phyloP scores from a whole-genome alignment of 1,284 basidiomycete species.

The Ustilago curta region DNA sequence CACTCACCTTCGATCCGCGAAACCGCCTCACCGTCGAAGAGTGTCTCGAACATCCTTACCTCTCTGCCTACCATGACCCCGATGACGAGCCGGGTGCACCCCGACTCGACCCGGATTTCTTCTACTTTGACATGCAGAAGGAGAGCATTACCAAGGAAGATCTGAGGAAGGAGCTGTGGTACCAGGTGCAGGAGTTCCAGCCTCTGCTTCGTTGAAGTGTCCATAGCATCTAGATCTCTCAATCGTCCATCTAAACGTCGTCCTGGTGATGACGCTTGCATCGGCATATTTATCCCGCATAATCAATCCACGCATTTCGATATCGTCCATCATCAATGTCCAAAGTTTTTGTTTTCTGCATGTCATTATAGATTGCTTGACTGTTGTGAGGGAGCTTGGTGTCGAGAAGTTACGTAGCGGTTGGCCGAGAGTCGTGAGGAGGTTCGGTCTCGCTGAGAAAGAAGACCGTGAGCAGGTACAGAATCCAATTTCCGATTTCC shows the following conservation, averaged over 20 bases:
- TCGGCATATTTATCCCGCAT: constrained; percentile 1
- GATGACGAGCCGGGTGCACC: constrained; percentile 64
- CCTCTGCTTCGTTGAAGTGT: constrained; percentile 40
- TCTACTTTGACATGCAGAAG: constrained; percentile 60
- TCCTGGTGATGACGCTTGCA: constrained; percentile 11
- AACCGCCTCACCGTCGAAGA: constrained; percentile 66
- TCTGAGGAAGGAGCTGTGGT: constrained; percentile 60
- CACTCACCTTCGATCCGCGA: constrained; percentile 76
- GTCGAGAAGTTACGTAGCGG: background rate
- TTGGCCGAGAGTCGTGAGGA: background rate
- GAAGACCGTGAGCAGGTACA: background rate
- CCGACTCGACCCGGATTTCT: constrained; percentile 54
- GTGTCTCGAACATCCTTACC: constrained; percentile 64
- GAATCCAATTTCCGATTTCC: constrained; percentile 14
- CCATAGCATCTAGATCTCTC: background rate
- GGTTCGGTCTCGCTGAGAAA: background rate
- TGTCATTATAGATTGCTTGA: background rate
- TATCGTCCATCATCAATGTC: constrained; percentile 2
- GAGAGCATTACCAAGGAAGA: constrained; percentile 57
- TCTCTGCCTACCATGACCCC: constrained; percentile 64
- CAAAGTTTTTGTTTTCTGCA: background rate
- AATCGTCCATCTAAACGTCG: constrained; percentile 3
- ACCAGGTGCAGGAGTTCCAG: constrained; percentile 57
- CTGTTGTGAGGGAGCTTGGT: background rate
- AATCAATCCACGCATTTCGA: background rate